Evolutionary conservation across 2,329 filamentous ascomycete genomes (phyloP).

Genomic region (Colletotrichum liriopes): DNA sequence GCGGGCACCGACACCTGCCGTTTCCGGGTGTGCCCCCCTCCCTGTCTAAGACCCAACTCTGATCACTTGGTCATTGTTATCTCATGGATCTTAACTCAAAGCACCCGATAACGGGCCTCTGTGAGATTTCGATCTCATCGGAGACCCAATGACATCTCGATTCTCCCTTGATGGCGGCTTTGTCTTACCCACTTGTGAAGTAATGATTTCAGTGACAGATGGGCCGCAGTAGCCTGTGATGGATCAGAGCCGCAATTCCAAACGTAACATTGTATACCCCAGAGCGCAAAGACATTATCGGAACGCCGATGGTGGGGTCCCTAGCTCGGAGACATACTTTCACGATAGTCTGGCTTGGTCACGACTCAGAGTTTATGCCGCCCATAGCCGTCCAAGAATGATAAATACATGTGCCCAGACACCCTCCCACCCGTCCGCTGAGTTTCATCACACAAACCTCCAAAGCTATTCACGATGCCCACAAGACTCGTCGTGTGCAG

Average conservation of each 20-base stretch:
- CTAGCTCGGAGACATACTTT: constrained; percentile 19
- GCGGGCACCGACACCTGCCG: constrained; percentile 14
- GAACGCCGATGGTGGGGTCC: constrained; percentile 19
- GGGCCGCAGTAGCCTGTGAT: constrained; percentile 24
- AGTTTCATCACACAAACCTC: not conserved
- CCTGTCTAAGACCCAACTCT: not conserved
- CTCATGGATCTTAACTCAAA: constrained; percentile 33
- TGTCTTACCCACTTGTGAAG: constrained; percentile 20
- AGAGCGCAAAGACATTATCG: constrained; percentile 18
- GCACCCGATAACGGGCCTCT: constrained; percentile 10
- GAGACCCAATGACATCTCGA: constrained; percentile 10
- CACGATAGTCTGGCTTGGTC: constrained; percentile 28
- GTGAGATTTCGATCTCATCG: constrained; percentile 11
- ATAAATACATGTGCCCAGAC: constrained; percentile 31
- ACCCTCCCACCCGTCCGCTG: not conserved
- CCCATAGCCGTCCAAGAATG: constrained; percentile 34
- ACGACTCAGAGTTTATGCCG: constrained; percentile 35
- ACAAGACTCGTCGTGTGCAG: constrained; percentile 18
- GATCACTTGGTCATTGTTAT: constrained; percentile 35
- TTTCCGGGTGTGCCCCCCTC: constrained; percentile 14
- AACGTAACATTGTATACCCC: not conserved
- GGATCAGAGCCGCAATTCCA: constrained; percentile 25
- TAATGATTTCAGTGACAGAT: constrained; percentile 8
- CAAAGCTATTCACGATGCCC: constrained; percentile 22
- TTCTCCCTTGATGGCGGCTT: constrained; percentile 1